Evolutionary conservation across 495 filamentous ascomycete genomes (phyloP).

Genomic region (Xylaria bambusicola): DNA sequence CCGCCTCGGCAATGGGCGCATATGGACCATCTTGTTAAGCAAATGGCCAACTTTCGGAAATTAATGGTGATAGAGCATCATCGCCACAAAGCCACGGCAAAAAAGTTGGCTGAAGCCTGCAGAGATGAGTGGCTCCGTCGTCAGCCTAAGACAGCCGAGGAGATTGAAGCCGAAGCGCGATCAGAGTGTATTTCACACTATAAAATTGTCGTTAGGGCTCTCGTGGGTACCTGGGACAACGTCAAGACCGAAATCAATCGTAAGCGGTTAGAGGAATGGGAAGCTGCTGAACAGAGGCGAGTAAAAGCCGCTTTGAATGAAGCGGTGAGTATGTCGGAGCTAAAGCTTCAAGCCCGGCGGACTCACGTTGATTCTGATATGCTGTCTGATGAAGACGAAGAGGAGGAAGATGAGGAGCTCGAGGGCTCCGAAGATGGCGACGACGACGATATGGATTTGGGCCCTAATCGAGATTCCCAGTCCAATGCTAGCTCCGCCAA

Average conservation of each 20-base stretch:
- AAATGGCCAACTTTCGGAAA: slow-evolving; percentile 76
- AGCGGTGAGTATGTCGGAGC: slow-evolving; percentile 71
- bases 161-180: slow-evolving; percentile 60
- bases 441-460: slow-evolving; percentile 52
- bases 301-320: slow-evolving; percentile 82
- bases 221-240: slow-evolving; percentile 78
- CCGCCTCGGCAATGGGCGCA: slow-evolving; percentile 80
- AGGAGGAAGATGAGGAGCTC: slow-evolving; percentile 37
- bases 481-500: slow-evolving; percentile 43
- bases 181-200: slow-evolving; percentile 56
- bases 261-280: slow-evolving; percentile 71
- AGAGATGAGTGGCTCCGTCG: slow-evolving; percentile 62
- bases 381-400: slow-evolving; percentile 56
- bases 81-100: slow-evolving; percentile 68
- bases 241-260: slow-evolving; percentile 74
- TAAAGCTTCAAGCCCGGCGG: slow-evolving; percentile 56
- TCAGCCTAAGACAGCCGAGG: slow-evolving; percentile 70
- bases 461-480: slow-evolving; percentile 65
- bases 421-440: slow-evolving; percentile 53
- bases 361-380: slow-evolving; percentile 49
- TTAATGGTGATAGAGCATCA: slow-evolving; percentile 75
- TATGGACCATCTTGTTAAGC: slow-evolving; percentile 78
- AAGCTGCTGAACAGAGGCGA: slow-evolving; percentile 78
- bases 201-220: slow-evolving; percentile 67
- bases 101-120: slow-evolving; percentile 62